Evolutionary conservation across 2,329 filamentous ascomycete species (phyloP).

Genomic region (Xylaria sp.): DNA sequence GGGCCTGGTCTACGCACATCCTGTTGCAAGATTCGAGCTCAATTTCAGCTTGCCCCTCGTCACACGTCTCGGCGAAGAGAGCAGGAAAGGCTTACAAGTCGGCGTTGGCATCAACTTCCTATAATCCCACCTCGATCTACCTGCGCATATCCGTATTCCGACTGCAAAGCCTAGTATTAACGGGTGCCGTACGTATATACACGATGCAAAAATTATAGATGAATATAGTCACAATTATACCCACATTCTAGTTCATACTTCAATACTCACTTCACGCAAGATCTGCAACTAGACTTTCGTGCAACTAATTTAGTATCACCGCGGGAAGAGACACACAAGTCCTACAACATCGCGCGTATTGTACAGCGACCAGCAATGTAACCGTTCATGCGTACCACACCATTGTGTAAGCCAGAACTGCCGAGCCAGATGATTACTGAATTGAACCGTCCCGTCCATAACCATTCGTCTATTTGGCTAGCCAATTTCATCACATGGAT

Average conservation of each 20-base stretch:
- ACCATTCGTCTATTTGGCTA: neutral
- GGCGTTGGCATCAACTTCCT: slow-evolving; percentile 97
- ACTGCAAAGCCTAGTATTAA: neutral
- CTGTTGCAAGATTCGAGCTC: slow-evolving; percentile 90
- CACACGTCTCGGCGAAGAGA: slow-evolving; percentile 82
- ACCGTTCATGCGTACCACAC: neutral
- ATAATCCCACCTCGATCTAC: slow-evolving; percentile 58
- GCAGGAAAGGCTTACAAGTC: slow-evolving; percentile 89
- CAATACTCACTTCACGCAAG: neutral
- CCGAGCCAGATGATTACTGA: neutral
- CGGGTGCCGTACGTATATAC: slow-evolving; percentile 26
- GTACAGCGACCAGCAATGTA: neutral
- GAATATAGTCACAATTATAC: slow-evolving; percentile 13
- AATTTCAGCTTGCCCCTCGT: slow-evolving; percentile 93
- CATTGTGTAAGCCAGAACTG: too few species aligned
- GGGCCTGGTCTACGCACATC: slow-evolving; percentile 94
- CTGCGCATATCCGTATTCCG: neutral
- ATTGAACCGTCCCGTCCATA: neutral
- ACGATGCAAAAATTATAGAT: slow-evolving; percentile 7
- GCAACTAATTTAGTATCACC: neutral
- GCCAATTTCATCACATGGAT: neutral
- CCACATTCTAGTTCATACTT: neutral
- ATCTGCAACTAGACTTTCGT: neutral
- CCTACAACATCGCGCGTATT: neutral
- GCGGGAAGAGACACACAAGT: neutral